Percentiles rank a stretch among this genome's conserved stretches.
phyloP scores from a whole-genome alignment of 495 filamentous ascomycete genomes.

The Xylaria nigripes region DNA sequence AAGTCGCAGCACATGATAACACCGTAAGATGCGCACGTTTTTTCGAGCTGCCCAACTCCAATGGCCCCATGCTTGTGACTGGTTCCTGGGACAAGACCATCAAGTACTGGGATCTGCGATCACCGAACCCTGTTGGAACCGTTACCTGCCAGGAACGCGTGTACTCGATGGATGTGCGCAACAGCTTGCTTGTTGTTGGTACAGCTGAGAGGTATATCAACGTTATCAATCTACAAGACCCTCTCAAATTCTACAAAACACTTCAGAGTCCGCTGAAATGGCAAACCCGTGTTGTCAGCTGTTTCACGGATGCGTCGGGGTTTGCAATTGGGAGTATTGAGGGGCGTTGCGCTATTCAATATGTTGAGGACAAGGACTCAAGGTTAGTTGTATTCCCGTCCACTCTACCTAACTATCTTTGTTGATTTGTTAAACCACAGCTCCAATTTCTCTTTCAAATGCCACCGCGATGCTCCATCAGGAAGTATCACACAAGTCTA shows the following conservation, averaged over 20 bases:
- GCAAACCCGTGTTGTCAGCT: constrained; percentile 80
- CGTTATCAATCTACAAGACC: constrained; percentile 67
- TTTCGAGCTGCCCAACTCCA: constrained; percentile 48
- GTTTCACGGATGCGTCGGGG: constrained; percentile 73
- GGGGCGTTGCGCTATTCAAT: constrained; percentile 82
- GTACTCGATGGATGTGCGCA: constrained; percentile 78
- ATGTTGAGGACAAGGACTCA: constrained; percentile 78
- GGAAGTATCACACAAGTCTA: constrained; percentile 68
- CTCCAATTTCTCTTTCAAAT: constrained; percentile 89
- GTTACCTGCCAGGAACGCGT: constrained; percentile 70
- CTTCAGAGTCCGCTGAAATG: constrained; percentile 77
- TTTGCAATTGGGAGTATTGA: constrained; percentile 87
- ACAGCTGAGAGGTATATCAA: constrained; percentile 87
- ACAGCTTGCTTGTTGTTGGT: constrained; percentile 69
- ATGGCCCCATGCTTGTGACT: constrained; percentile 59
- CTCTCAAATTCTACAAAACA: constrained; percentile 70
- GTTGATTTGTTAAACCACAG: constrained; percentile 25
- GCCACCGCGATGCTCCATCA: constrained; percentile 70
- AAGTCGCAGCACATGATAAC: constrained; percentile 65
- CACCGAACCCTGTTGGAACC: constrained; percentile 50
- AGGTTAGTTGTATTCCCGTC: constrained; percentile 27
- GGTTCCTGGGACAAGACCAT: constrained; percentile 88
- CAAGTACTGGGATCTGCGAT: constrained; percentile 83
- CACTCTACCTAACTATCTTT: neutral
- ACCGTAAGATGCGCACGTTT: constrained; percentile 67